These are phyloP conservation scores for Xylaria telfairii DNA, from an alignment of 495 filamentous ascomycete genomes.

Conservation along the genomic window DNA sequence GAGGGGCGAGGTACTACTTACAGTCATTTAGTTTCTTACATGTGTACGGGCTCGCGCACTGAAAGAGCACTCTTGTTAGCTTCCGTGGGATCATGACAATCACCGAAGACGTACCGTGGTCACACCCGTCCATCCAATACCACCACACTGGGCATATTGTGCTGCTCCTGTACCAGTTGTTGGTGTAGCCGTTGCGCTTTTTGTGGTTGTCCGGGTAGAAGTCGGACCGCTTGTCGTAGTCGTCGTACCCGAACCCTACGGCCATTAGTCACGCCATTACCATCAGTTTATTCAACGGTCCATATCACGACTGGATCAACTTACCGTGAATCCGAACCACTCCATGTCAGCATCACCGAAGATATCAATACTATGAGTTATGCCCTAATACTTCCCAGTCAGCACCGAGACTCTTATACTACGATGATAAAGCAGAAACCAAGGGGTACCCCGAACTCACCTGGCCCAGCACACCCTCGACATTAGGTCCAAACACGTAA, in stretches of 20 bases:
- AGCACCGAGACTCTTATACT: neutral
- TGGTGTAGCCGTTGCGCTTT: neutral
- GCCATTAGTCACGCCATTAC: neutral
- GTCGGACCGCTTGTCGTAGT: slow-evolving; percentile 11
- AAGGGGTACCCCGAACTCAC: neutral
- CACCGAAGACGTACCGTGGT: slow-evolving; percentile 26
- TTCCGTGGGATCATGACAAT: neutral
- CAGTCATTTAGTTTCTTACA: slow-evolving; percentile 42
- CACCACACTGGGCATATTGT: slow-evolving; percentile 54
- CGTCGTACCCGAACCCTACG: slow-evolving; percentile 10
- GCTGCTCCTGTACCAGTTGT: neutral
- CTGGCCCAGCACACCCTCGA: slow-evolving; percentile 48
- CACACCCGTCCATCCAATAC: slow-evolving; percentile 47
- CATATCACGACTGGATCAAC: neutral
- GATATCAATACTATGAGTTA: slow-evolving; percentile 42
- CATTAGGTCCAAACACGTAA: slow-evolving; percentile 53
- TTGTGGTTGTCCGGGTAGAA: neutral
- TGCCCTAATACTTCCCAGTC: slow-evolving; percentile 23
- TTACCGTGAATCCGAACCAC: slow-evolving; percentile 41
- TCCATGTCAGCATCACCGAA: slow-evolving; percentile 40
- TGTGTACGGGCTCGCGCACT: slow-evolving; percentile 43
- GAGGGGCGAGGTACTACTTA: neutral
- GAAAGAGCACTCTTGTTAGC: neutral
- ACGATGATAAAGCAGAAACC: neutral
- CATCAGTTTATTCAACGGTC: neutral